Base-by-base conservation (phyloP, 2,329 filamentous ascomycete genomes). In the Aspergillus fijiensis region DNA sequence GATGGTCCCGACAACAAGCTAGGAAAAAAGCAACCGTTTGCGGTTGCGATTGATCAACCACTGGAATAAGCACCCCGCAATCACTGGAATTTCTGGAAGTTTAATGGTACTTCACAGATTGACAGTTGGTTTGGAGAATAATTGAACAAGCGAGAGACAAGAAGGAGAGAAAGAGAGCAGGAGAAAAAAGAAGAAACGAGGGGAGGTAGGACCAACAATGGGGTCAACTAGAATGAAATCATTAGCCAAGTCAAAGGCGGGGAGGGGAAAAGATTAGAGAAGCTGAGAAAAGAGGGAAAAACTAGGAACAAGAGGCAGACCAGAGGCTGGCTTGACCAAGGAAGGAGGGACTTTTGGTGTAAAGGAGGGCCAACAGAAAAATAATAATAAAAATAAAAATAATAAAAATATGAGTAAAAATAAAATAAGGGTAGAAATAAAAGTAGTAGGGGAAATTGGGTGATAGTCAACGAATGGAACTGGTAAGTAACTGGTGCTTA, bases 11-110 rank as follows among this genome's bases (percentile, higher is more conserved):
- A 29, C 35, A 58, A 58, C 39, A 52, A 58, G 57, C 31, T 53
- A 33, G 53, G 59, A 49, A 48, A 58, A 65, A 64, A 63, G 69
- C 68, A 69, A 74, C 70, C 71, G 73, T 71, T 74, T 74, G 72
- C 72, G 69, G 72, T 63, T 63, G 59, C 61, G 62, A 67, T 56
- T 69, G 68, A 70, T 59, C 63, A 70, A 62, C 49, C 48, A 65
- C 55, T 60, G 60, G 55, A 58, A 61, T 49, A 56, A 49, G 29
- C 59, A 61, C 67, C 61, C 65, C 63, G 64, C 63, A 63, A 58
- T 59, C 50, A 59, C 59, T 51, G 29, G 51, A 56, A 58, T 27
- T 51, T 63, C 47, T 57, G 47, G 39, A 16, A 45, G 39, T 12
- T 45, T 2, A 45, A 45, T 19, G 16, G 39, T 6, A 19, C n/a